These are phyloP conservation scores for Yamadazyma sp. DNA, from an alignment of 1,139 yeast genomes.

Conservation along the genomic window DNA sequence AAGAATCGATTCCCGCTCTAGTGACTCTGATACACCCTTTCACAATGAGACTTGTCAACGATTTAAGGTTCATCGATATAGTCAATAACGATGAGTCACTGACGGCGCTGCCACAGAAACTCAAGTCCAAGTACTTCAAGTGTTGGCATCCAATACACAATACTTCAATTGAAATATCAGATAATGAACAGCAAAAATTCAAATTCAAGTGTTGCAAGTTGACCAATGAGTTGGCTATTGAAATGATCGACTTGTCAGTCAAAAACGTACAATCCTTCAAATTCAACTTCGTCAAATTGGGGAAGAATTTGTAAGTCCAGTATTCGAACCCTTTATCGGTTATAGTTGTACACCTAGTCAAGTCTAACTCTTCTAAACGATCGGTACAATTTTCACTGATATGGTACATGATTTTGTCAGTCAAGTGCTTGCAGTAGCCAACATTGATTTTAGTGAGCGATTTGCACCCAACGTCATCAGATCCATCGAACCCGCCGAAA, in stretches of 20 bases:
- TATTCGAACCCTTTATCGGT: slow-evolving; percentile 71
- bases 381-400: slow-evolving; percentile 59
- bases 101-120: slow-evolving; percentile 80
- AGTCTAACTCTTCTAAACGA: slow-evolving; percentile 55
- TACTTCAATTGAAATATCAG: slow-evolving; percentile 67
- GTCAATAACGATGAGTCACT: slow-evolving; percentile 67
- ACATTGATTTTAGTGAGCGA: slow-evolving; percentile 53
- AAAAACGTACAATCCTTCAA: slow-evolving; percentile 74
- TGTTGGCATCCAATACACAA: slow-evolving; percentile 64
- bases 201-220: slow-evolving; percentile 56
- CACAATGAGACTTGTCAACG: slow-evolving; percentile 48
- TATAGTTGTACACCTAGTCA: slow-evolving; percentile 75
- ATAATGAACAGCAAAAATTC: slow-evolving; percentile 73
- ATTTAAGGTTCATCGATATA: slow-evolving; percentile 54
- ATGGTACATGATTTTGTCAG: slow-evolving; percentile 66
- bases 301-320: slow-evolving; percentile 60
- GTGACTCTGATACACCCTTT: slow-evolving; percentile 78
- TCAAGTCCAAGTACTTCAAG: slow-evolving; percentile 53
- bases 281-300: slow-evolving; percentile 50
- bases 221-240: slow-evolving; percentile 62
- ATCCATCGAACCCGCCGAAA: slow-evolving; percentile 17
- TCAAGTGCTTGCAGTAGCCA: slow-evolving; percentile 72
- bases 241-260: slow-evolving; percentile 62
- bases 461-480: slow-evolving; percentile 54
- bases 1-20: slow-evolving; percentile 68